Conservation (phyloP, 305 asterid species). For the Solanum hybrid region DNA sequence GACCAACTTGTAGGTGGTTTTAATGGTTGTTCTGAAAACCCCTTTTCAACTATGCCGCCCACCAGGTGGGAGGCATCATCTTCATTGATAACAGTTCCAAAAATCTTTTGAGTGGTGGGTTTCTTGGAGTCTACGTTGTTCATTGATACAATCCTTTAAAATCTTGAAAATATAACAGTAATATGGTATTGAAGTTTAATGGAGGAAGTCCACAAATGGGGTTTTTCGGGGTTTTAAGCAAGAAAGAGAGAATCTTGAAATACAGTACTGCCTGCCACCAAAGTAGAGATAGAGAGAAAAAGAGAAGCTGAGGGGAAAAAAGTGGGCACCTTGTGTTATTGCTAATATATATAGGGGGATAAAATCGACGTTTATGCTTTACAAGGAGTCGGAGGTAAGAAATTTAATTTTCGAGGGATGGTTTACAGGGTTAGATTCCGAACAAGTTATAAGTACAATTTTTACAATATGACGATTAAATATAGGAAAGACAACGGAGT, state of each 20-base stretch:
- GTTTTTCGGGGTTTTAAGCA: neutral
- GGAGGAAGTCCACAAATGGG: neutral
- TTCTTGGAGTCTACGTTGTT: constrained; percentile 17
- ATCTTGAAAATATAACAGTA: neutral
- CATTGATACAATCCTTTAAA: constrained; percentile 9
- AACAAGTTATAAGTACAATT: no score
- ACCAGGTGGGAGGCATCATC: constrained; percentile 47
- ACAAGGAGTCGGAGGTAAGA: neutral
- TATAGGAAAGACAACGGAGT: neutral
- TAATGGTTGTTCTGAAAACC: constrained; percentile 40
- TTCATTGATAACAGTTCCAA: constrained; percentile 27
- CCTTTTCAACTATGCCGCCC: constrained; percentile 88
- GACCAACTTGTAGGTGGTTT: constrained; percentile 23
- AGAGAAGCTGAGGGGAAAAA: neutral
- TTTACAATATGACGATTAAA: no score
- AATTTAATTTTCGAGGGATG: neutral
- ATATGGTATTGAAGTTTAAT: neutral
- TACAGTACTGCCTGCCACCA: neutral
- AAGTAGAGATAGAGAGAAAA: neutral
- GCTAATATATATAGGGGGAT: neutral
- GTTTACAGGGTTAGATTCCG: neutral
- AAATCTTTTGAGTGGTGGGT: constrained; percentile 19
- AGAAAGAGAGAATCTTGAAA: neutral
- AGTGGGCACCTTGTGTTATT: neutral
- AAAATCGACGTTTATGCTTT: neutral